Evolutionary conservation across 495 filamentous ascomycete species (phyloP).

Genomic region (Podospora pseudocomata): DNA sequence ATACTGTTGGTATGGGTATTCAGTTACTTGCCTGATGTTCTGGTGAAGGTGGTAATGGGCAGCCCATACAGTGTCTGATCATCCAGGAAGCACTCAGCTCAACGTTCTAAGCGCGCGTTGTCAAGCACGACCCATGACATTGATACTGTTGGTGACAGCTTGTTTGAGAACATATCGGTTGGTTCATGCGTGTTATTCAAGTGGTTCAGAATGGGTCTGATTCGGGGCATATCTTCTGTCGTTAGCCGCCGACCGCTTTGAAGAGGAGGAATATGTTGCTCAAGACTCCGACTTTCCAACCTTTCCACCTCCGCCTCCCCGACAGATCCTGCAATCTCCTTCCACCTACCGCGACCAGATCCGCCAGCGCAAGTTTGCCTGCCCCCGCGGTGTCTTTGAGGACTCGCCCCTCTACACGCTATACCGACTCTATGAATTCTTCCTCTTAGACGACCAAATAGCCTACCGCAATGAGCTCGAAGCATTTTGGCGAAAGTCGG

Average conservation of each 20-base stretch:
- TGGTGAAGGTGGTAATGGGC: too few relatives aligned
- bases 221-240: background rate
- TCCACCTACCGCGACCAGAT: background rate
- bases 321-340: background rate
- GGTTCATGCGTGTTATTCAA: background rate
- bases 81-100: too few relatives aligned
- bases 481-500: background rate
- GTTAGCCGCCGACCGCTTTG: too few relatives aligned
- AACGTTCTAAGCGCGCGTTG: background rate
- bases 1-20: too few relatives aligned
- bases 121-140: background rate
- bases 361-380: slow-evolving; percentile 6
- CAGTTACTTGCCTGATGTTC: too few relatives aligned
- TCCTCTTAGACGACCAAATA: background rate
- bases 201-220: background rate
- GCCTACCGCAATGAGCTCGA: background rate
- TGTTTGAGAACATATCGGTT: background rate
- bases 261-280: background rate
- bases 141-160: background rate
- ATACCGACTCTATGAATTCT: slow-evolving; percentile 1
- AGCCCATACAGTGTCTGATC: too few relatives aligned
- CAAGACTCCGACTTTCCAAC: background rate
- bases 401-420: slow-evolving; percentile 4
- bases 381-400: slow-evolving; percentile 3
- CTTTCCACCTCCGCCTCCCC: background rate